Base-by-base conservation (phyloP, 2,329 filamentous ascomycete genomes). In the Diaporthe sp. region DNA sequence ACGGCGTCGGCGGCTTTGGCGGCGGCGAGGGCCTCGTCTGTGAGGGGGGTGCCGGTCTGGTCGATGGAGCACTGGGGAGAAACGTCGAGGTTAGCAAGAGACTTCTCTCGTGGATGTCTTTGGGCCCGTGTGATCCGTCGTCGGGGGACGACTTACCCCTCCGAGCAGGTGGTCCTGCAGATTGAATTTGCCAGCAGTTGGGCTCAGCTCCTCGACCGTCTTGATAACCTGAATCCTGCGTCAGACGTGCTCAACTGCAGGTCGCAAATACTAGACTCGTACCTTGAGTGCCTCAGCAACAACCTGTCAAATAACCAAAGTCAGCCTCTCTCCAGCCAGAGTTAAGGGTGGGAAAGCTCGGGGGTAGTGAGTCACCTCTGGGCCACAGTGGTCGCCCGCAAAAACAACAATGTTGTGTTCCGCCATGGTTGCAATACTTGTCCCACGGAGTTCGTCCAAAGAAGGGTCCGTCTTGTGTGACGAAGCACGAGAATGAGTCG, bases 111-210 rank as follows among this genome's bases (percentile, higher is more conserved):
- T 68, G 63, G 63, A 68, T 50, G 63, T 68, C 63, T 68, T 50
- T 68, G 39, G 63, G 63, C 63, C 63, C 63, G 63, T 68, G 42
- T 68, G 51, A 32, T 55, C 27, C 17, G 27, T 55, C 27, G 39
- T n/a, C 30, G 32, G 35, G 51, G 59, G 35, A 37, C 77, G 76
- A 90, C 94, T 87, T 91, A 97, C 96, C 81, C 96, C 96, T 80
- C 96, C 96, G 73, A 98, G 90, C 73, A 97, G 89, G 82, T 98
- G 95, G 73, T 98, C 92, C 82, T 98, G 91, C 80, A 98, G 93
- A 82, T 97, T 95, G 87, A 98, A 98, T 80, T 93, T 93, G 83
- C 86, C 88, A 71, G 93, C 89, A 78, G 92, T 90, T 73, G 92
- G 89, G 81, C 91, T 92, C 78, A 87, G 85, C 79, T 92, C 89